These are phyloP conservation scores for Aspergillus texensis DNA, from an alignment of 2,329 filamentous ascomycete genomes.

Conservation along the genomic window DNA sequence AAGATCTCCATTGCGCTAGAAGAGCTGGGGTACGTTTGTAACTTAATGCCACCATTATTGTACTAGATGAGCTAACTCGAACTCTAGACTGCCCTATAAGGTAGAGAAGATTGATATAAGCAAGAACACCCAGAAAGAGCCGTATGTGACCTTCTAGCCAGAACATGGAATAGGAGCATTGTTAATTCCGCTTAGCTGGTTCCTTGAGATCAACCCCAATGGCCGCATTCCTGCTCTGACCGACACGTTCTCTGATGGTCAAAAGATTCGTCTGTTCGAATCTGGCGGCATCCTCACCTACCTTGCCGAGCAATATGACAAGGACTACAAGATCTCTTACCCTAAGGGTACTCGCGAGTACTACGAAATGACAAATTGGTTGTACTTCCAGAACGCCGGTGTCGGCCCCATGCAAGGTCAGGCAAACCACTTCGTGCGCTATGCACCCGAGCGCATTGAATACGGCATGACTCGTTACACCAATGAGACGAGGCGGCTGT, in stretches of 20 bases:
- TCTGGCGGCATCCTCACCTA: slow-evolving; percentile 84
- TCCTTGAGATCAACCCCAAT: slow-evolving; percentile 89
- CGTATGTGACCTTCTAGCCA: slow-evolving; percentile 26
- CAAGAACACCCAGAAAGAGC: slow-evolving; percentile 79
- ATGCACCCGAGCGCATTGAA: slow-evolving; percentile 78
- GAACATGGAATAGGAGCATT: not conserved
- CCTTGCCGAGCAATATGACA: slow-evolving; percentile 78
- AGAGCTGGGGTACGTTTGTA: slow-evolving; percentile 64
- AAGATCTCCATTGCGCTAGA: slow-evolving; percentile 86
- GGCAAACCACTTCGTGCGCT: slow-evolving; percentile 80
- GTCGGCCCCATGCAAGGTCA: slow-evolving; percentile 84
- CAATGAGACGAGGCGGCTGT: slow-evolving; percentile 82
- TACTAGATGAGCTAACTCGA: slow-evolving; percentile 19
- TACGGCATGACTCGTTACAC: slow-evolving; percentile 82
- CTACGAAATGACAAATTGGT: slow-evolving; percentile 80
- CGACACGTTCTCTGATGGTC: slow-evolving; percentile 74
- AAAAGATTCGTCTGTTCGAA: slow-evolving; percentile 77
- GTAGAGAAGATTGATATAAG: slow-evolving; percentile 70
- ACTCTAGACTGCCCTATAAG: slow-evolving; percentile 70
- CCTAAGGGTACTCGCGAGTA: slow-evolving; percentile 71
- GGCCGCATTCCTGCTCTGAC: slow-evolving; percentile 87
- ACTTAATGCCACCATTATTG: slow-evolving; percentile 1
- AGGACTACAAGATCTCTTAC: slow-evolving; percentile 80
- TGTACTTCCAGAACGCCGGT: slow-evolving; percentile 77
- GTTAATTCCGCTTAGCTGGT: slow-evolving; percentile 60